phyloP scores from a whole-genome alignment of 75 land plant species.

The Cunninghamia lanceolata region DNA sequence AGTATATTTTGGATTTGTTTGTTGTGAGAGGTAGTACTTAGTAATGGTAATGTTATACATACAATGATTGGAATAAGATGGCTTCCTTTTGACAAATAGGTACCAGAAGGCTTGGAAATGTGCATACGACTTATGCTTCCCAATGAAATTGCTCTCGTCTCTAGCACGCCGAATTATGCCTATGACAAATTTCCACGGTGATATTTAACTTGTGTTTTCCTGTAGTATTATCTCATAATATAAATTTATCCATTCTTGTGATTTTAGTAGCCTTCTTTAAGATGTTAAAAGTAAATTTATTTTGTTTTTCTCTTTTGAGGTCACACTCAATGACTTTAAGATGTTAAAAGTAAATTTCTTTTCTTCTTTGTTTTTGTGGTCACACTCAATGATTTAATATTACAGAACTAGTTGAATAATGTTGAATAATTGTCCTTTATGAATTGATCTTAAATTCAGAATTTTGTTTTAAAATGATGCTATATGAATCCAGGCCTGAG shows the following conservation, averaged over 20 bases:
- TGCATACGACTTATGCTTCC: conserved; percentile 92
- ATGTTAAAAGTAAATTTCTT: too few species aligned
- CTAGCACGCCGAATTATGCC: conserved; percentile 91
- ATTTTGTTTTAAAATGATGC: neutral
- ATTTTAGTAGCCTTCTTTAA: neutral
- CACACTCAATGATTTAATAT: neutral
- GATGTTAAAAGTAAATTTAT: neutral
- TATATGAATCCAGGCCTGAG: conserved; percentile 56
- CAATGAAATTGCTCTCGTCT: conserved; percentile 76
- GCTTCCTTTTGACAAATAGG: conserved; percentile 33
- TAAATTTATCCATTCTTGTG: neutral
- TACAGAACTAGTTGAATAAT: neutral
- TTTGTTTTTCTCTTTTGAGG: neutral
- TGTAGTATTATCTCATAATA: neutral
- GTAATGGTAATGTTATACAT: neutral
- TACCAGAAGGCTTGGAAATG: conserved; percentile 97
- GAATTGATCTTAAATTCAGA: neutral
- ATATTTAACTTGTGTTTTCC: neutral
- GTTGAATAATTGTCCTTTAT: neutral
- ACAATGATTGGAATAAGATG: neutral
- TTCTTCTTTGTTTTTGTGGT: too few species aligned
- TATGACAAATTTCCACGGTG: conserved; percentile 93
- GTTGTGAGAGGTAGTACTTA: neutral
- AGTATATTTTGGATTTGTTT: neutral
- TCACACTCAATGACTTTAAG: neutral